phyloP scores from a whole-genome alignment of 2,329 filamentous ascomycete genomes.

The Cladosporium phlei region DNA sequence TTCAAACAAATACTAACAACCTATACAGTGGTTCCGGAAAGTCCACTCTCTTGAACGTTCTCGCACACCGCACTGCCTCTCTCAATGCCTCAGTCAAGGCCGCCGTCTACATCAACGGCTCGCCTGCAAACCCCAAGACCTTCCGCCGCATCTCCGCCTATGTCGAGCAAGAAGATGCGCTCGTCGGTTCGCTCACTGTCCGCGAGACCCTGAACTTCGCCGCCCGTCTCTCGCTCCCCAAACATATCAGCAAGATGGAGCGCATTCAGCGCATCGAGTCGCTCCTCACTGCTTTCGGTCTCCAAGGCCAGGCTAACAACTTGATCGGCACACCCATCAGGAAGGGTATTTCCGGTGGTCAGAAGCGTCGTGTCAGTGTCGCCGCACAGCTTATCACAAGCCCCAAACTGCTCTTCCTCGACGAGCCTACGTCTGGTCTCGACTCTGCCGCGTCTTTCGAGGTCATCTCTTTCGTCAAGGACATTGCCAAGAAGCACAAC shows the following conservation, averaged over 20 bases:
- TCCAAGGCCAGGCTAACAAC: conserved; percentile 63
- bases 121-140: conserved; percentile 44
- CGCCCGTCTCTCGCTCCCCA: conserved; percentile 58
- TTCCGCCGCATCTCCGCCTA: conserved; percentile 68
- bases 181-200: conserved; percentile 76
- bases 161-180: conserved; percentile 82
- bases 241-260: conserved; percentile 51
- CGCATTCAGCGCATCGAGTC: conserved; percentile 59
- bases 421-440: conserved; percentile 78
- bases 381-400: conserved; percentile 76
- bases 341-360: conserved; percentile 79
- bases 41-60: conserved; percentile 75
- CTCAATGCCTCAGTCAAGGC: conserved; percentile 52
- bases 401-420: conserved; percentile 75
- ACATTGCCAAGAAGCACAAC: conserved; percentile 62
- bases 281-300: conserved; percentile 68
- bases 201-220: conserved; percentile 75
- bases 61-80: conserved; percentile 58
- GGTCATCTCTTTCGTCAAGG: conserved; percentile 67
- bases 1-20: conserved; percentile 11
- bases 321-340: conserved; percentile 76
- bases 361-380: conserved; percentile 75
- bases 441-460: conserved; percentile 74
- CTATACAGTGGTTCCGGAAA: conserved; percentile 58
- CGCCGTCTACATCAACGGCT: conserved; percentile 60